phyloP scores from a whole-genome alignment of 2,329 filamentous ascomycete genomes.

The Beauveria sp. region DNA sequence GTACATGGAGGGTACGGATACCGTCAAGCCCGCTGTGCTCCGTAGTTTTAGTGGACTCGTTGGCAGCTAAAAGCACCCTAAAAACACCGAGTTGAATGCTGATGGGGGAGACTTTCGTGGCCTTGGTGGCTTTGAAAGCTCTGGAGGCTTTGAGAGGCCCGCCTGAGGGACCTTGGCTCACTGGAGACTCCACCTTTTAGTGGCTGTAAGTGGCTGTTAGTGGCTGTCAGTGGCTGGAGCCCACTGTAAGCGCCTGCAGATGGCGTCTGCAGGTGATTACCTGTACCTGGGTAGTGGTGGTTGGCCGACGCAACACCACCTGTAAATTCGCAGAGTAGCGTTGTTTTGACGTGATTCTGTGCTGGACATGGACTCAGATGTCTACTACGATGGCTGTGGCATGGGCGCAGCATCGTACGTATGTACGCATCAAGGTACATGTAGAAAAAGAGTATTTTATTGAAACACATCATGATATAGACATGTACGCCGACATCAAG shows the following conservation, averaged over 20 bases:
- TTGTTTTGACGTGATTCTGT: no score
- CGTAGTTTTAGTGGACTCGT: no score
- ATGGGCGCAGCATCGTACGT: no score
- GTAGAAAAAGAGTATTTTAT: background rate
- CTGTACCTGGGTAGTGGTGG: background rate
- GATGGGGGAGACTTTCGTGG: background rate
- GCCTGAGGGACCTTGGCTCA: background rate
- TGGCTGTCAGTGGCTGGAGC: background rate
- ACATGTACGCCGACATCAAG: background rate
- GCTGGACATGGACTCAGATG: no score
- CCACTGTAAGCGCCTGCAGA: conserved; percentile 1
- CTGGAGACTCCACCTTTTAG: background rate
- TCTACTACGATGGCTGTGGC: no score
- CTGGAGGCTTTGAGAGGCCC: background rate
- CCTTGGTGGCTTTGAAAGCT: background rate
- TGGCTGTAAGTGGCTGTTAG: background rate
- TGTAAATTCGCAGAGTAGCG: background rate
- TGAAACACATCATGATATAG: background rate
- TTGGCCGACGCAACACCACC: background rate
- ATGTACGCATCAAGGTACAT: background rate
- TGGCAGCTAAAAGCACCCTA: no score
- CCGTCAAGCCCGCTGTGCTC: no score
- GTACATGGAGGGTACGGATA: no score
- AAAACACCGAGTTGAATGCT: background rate
- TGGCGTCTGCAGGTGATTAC: background rate